Base-by-base conservation (phyloP, 192 early-diverging fungal species). In the Coemansia reversa region DNA sequence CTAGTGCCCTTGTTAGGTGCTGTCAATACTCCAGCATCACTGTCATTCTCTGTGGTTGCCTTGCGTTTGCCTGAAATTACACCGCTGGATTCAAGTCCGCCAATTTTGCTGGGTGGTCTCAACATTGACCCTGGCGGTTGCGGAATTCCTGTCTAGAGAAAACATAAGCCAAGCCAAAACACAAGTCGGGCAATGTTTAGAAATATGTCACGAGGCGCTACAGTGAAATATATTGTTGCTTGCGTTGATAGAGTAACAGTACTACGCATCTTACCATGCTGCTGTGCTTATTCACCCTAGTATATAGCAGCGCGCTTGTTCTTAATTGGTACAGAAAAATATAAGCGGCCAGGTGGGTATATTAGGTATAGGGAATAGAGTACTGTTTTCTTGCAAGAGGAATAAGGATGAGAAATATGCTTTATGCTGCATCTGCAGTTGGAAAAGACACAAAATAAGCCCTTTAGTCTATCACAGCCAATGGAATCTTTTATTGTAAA, bases 51-150 rank as follows among this genome's bases (percentile, higher is more conserved):
- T 12, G 56, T 62, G 22, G 48, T 27, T 19, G 52, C 65, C 50
- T 73, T 79, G 48, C 76, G 70, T 47, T 79, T 79, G 12, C 8
- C 22, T 49, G 49, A 9, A 35, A 42, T 20, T 20, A 29, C 25
- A 60, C 24, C 29, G 42, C 66, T 53, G 29, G 61, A 22, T 22
- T 57, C 39, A 60, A 60, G 45, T 25, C 73, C 63, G 57, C 63
- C 50, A 49, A 73, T 63, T 45, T 69, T 79, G 60, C 63, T 69
- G 45, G 75, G 75, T 33, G 58, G 69, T 29, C 54, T 64, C 27
- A 78, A 59, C 66, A 72, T 64, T 23, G 76, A 73, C 23, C 63
- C 76, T 18, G 76, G 76, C 50, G 28, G 55, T 33, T 57, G 51
- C 23, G 51, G 51, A 28, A 53, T 53, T 53, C 51, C 51, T 28